A percentile compares a stretch with the other conserved stretches of the same genome.
phyloP scores from a whole-genome alignment of 345 rosid species.

The Salix suchowensis region DNA sequence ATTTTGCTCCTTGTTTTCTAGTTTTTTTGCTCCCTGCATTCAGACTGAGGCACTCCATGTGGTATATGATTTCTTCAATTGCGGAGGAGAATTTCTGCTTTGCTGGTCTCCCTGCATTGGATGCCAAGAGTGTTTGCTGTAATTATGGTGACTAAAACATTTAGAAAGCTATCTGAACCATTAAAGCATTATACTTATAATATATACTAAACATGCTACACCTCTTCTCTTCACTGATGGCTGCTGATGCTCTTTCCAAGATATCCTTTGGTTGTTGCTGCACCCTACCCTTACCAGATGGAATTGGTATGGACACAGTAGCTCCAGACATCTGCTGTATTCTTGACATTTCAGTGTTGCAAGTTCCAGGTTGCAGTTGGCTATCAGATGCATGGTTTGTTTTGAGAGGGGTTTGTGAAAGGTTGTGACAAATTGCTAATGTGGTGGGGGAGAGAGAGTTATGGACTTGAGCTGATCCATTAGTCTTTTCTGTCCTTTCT shows the following conservation, averaged over 20 bases:
- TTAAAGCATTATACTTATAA: slow-evolving; percentile 10
- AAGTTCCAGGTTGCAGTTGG: slow-evolving; percentile 12
- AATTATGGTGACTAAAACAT: slow-evolving; percentile 9
- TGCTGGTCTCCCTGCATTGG: slow-evolving; percentile 35
- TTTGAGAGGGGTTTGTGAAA: slow-evolving; percentile 34
- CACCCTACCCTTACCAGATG: slow-evolving; percentile 23
- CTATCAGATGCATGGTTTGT: slow-evolving; percentile 21
- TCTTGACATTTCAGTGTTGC: slow-evolving; percentile 16
- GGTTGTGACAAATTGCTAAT: slow-evolving; percentile 14
- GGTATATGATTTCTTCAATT: slow-evolving; percentile 46
- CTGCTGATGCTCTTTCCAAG: slow-evolving; percentile 13
- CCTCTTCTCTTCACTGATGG: slow-evolving; percentile 35
- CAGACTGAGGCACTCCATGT: slow-evolving; percentile 42
- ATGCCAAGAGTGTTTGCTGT: slow-evolving; percentile 10
- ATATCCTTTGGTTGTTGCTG: slow-evolving; percentile 24
- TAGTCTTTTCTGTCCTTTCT: slow-evolving; percentile 18
- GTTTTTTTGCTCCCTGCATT: slow-evolving; percentile 27
- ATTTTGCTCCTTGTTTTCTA: slow-evolving; percentile 37
- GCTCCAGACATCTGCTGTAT: slow-evolving; percentile 23
- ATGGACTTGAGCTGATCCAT: slow-evolving; percentile 11
- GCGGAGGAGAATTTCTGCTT: slow-evolving; percentile 20
- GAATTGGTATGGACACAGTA: slow-evolving; percentile 17
- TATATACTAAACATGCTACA: slow-evolving; percentile 20
- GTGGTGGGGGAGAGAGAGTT: slow-evolving; percentile 11
- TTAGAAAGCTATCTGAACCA: neutral